phyloP scores from a whole-genome alignment of 2,329 filamentous ascomycete genomes.

The Pyrenochaeta sp. region DNA sequence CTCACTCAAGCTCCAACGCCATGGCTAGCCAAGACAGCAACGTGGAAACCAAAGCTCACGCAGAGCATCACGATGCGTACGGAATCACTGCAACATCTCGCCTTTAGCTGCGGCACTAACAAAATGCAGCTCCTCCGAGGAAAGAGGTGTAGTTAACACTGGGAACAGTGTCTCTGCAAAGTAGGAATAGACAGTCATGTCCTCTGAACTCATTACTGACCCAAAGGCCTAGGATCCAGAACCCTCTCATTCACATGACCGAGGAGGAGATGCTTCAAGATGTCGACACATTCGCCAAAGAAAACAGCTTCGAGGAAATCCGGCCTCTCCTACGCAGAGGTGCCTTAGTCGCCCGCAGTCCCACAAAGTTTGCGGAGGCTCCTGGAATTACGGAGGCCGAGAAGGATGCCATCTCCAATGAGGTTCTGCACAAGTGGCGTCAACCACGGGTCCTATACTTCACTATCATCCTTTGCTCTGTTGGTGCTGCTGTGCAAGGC shows the following conservation, averaged over 20 bases:
- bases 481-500: conserved; percentile 70
- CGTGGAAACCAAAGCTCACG: conserved; percentile 7
- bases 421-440: conserved; percentile 65
- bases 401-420: conserved; percentile 23
- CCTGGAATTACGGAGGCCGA: conserved; percentile 27
- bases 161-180: conserved; percentile 14
- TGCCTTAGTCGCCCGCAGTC: conserved; percentile 57
- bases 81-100: background rate
- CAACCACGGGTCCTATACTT: conserved; percentile 66
- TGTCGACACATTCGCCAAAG: conserved; percentile 61
- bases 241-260: conserved; percentile 27
- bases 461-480: conserved; percentile 71
- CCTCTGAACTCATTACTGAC: background rate
- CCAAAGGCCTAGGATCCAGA: conserved; percentile 19
- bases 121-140: conserved; percentile 12
- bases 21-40: conserved; percentile 16
- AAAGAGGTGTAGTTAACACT: conserved; percentile 9
- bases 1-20: background rate
- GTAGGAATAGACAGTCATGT: background rate
- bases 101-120: conserved; percentile 1
- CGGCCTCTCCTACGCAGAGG: conserved; percentile 58
- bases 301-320: conserved; percentile 56
- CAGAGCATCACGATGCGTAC: conserved; percentile 25
- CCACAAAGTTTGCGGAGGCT: conserved; percentile 19
- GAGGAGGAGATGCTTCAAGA: conserved; percentile 57